These are phyloP conservation scores for Chloromonas sp. DNA, from an alignment of 163 green algal species.

Conservation along the genomic window DNA sequence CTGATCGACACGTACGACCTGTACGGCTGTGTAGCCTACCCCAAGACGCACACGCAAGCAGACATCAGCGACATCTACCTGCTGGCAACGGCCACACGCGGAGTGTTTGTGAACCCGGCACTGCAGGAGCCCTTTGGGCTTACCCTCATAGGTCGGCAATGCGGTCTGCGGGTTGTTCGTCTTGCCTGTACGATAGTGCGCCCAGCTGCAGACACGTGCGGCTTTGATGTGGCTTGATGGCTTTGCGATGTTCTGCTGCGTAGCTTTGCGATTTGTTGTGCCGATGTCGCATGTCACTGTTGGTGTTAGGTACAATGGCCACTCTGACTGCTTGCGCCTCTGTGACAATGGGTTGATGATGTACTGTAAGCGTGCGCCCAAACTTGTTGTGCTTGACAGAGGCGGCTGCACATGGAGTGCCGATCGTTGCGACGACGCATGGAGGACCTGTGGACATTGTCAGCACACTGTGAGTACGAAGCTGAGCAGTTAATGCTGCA, in stretches of 20 bases:
- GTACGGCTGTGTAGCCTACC: conserved; percentile 85
- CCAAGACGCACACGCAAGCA: conserved; percentile 79
- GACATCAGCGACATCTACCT: conserved; percentile 96
- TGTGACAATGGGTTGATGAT: too few species aligned
- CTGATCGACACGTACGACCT: conserved; percentile 92
- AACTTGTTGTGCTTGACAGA: conserved; percentile 31
- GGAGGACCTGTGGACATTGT: conserved; percentile 92
- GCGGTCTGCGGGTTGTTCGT: too few species aligned
- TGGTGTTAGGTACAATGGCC: too few species aligned
- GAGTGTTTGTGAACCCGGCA: conserved; percentile 91
- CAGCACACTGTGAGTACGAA: conserved; percentile 54
- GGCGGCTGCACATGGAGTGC: conserved; percentile 87
- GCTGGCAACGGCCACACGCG: conserved; percentile 66
- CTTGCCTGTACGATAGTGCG: too few species aligned
- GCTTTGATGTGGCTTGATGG: too few species aligned
- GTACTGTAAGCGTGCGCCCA: too few species aligned
- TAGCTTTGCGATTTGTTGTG: too few species aligned
- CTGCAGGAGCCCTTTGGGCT: conserved; percentile 95
- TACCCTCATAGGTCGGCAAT: conserved; percentile 68
- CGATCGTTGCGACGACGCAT: conserved; percentile 88
- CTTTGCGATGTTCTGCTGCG: too few species aligned
- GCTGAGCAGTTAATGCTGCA: neutral
- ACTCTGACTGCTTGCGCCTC: too few species aligned
- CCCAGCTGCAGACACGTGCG: too few species aligned
- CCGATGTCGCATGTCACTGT: too few species aligned